Conservation (phyloP, 768 basidiomycete genomes). For the Leccinum subtestaceum region DNA sequence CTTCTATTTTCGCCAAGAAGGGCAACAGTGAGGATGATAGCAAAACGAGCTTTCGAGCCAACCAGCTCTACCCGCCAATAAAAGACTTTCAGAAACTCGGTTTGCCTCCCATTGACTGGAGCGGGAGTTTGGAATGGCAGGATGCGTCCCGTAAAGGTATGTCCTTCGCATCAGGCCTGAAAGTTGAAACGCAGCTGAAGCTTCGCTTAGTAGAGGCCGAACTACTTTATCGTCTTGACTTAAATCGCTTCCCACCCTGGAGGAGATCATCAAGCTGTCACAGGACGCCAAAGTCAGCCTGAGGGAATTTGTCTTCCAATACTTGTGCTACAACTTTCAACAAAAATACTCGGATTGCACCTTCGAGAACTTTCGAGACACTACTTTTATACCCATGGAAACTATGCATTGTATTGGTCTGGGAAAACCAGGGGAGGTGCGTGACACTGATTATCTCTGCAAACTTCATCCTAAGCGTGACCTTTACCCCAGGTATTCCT, state of each 20-base stretch:
- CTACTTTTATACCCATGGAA: not conserved
- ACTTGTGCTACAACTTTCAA: conserved; percentile 53
- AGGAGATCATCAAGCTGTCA: conserved; percentile 59
- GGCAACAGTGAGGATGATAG: conserved; percentile 36
- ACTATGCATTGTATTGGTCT: not conserved
- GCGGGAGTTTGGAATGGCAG: conserved; percentile 63
- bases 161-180: not conserved
- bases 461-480: not conserved
- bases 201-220: not conserved
- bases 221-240: not conserved
- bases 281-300: conserved; percentile 41
- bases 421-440: not conserved
- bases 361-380: conserved; percentile 39
- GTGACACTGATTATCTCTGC: not conserved
- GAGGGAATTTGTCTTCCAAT: conserved; percentile 59
- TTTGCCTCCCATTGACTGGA: conserved; percentile 85
- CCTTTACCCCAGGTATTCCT: conserved; percentile 4
- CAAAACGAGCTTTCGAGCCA: conserved; percentile 50
- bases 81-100: conserved; percentile 63
- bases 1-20: conserved; percentile 42
- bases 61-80: conserved; percentile 79
- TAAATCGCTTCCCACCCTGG: conserved; percentile 48
- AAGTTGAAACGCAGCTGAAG: not conserved
- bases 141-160: not conserved
- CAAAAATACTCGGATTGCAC: conserved; percentile 31